A percentile compares a stretch with the other conserved stretches of the same genome.
These are phyloP conservation scores for Pseudocercospora fijiensis DNA, from an alignment of 2,329 filamentous ascomycete species.

Conservation along the genomic window DNA sequence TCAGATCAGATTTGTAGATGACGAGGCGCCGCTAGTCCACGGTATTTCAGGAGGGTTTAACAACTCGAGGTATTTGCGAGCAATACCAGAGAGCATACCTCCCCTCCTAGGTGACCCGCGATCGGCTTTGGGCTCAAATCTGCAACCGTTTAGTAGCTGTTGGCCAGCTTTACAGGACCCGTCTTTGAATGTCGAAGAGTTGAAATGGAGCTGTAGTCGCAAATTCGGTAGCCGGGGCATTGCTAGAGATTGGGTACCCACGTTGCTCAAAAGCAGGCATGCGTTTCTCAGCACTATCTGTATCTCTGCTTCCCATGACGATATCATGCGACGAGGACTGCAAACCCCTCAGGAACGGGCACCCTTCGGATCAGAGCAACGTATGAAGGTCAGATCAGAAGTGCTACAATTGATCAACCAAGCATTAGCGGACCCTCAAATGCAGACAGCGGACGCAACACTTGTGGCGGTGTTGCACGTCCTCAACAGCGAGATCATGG, in stretches of 20 bases:
- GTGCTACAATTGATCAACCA: slow-evolving; percentile 33
- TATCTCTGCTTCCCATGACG: slow-evolving; percentile 37
- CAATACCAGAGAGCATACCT: slow-evolving; percentile 23
- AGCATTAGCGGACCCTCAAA: slow-evolving; percentile 29
- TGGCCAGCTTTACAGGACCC: slow-evolving; percentile 26
- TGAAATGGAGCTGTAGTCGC: slow-evolving; percentile 35
- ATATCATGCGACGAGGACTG: slow-evolving; percentile 34
- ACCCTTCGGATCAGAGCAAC: slow-evolving; percentile 23
- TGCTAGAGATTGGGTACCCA: slow-evolving; percentile 32
- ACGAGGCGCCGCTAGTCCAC: slow-evolving; percentile 17
- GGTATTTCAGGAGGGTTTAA: slow-evolving; percentile 23
- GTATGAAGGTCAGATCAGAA: slow-evolving; percentile 27
- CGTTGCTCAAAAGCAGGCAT: slow-evolving; percentile 27
- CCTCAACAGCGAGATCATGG: slow-evolving; percentile 36
- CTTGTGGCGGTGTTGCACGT: slow-evolving; percentile 38
- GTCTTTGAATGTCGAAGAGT: slow-evolving; percentile 27
- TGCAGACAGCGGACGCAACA: slow-evolving; percentile 32
- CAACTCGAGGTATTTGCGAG: slow-evolving; percentile 21
- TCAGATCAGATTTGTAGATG: slow-evolving; percentile 19
- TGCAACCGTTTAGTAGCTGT: slow-evolving; percentile 30
- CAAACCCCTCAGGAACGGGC: slow-evolving; percentile 22
- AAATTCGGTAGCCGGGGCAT: slow-evolving; percentile 34
- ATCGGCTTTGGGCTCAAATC: slow-evolving; percentile 15
- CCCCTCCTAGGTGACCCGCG: not conserved
- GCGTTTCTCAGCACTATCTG: slow-evolving; percentile 37